Percentiles rank a stretch among this genome's conserved stretches.
phyloP scores from a whole-genome alignment of 2,329 filamentous ascomycete species.

The Talaromyces albobiverticillius region DNA sequence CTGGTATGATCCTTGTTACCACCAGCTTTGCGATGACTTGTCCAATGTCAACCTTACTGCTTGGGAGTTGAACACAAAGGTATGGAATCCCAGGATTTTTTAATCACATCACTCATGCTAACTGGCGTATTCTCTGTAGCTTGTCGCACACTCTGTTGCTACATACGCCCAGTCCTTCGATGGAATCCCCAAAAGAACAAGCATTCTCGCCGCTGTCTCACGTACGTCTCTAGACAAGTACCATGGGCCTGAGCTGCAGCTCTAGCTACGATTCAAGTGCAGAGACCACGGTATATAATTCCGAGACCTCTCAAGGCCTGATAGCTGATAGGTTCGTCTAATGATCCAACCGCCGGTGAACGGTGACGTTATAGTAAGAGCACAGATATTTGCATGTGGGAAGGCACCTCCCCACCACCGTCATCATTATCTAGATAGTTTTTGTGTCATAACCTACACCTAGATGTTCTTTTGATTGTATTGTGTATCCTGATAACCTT shows the following conservation, averaged over 20 bases:
- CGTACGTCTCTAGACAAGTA: slow-evolving; percentile 6
- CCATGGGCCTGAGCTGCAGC: slow-evolving; percentile 13
- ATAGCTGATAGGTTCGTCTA: neutral
- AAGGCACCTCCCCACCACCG: neutral
- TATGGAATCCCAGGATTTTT: slow-evolving; percentile 16
- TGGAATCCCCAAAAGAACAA: slow-evolving; percentile 58
- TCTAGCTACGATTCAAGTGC: slow-evolving; percentile 1
- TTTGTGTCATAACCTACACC: neutral
- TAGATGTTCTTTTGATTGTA: neutral
- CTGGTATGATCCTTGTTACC: slow-evolving; percentile 58
- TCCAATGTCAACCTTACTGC: slow-evolving; percentile 54
- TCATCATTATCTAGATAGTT: neutral
- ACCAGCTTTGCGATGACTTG: slow-evolving; percentile 51
- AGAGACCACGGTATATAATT: neutral
- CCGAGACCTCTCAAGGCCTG: too few species aligned
- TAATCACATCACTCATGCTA: neutral
- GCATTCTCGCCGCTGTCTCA: slow-evolving; percentile 5
- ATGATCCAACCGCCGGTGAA: neutral
- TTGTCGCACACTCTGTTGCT: slow-evolving; percentile 69
- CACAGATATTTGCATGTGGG: neutral
- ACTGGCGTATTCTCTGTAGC: slow-evolving; percentile 17
- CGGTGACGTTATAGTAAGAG: neutral
- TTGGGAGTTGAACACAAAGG: slow-evolving; percentile 55
- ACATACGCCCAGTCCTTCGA: slow-evolving; percentile 65
- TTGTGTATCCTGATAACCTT: too few species aligned